Conservation (phyloP, 2,329 filamentous ascomycete species). For the Arachnomyces sp. region DNA sequence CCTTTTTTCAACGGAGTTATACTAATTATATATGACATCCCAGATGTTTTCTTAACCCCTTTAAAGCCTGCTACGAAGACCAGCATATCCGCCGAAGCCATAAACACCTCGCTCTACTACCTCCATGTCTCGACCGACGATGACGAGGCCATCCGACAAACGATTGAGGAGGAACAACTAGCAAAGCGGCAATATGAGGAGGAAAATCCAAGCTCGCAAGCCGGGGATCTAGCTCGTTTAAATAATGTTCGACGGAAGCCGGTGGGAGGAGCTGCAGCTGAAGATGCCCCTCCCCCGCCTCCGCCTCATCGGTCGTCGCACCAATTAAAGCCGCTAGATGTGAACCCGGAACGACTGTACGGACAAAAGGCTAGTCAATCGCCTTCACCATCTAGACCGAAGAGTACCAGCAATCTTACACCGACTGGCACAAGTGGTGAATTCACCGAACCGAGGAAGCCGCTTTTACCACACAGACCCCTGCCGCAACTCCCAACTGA, state of each 20-base stretch:
- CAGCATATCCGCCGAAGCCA: constrained; percentile 79
- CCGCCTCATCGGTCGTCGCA: background rate
- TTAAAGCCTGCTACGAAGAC: constrained; percentile 75
- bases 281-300: constrained; percentile 1
- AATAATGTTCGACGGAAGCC: constrained; percentile 35
- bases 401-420: too few relatives aligned
- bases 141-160: constrained; percentile 40
- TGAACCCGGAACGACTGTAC: too few relatives aligned
- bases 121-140: constrained; percentile 67
- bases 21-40: constrained; percentile 7
- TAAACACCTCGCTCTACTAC: constrained; percentile 84
- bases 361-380: too few relatives aligned
- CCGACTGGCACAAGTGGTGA: too few relatives aligned
- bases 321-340: too few relatives aligned
- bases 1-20: constrained; percentile 4
- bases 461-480: constrained; percentile 16
- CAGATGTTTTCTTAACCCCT: constrained; percentile 87
- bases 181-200: background rate
- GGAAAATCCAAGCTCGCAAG: constrained; percentile 2
- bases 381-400: too few relatives aligned
- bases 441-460: background rate
- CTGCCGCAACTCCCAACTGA: constrained; percentile 23
- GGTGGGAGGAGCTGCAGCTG: constrained; percentile 15
- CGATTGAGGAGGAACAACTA: constrained; percentile 28
- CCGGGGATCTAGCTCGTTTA: constrained; percentile 20